Evolutionary conservation across 2,329 filamentous ascomycete species (phyloP).

Genomic region (Bipolaris sorokiniana): DNA sequence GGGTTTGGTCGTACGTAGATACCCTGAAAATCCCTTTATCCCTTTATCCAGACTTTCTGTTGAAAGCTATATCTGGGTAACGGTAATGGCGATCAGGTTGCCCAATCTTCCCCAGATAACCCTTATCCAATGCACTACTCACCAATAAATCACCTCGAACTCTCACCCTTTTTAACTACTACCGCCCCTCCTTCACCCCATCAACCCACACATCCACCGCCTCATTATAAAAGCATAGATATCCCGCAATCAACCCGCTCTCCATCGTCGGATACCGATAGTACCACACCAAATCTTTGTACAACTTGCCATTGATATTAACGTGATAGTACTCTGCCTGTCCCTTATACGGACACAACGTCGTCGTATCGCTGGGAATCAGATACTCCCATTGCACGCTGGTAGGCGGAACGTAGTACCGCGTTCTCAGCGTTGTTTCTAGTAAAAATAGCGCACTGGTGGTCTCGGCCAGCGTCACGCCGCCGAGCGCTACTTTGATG

Average conservation of each 20-base stretch:
- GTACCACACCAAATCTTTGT: slow-evolving; percentile 66
- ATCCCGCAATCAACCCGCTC: slow-evolving; percentile 61
- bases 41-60: no score
- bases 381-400: slow-evolving; percentile 57
- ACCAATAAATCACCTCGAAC: not conserved
- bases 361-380: slow-evolving; percentile 58
- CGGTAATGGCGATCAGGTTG: no score
- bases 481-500: slow-evolving; percentile 59
- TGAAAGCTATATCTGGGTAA: no score
- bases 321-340: slow-evolving; percentile 67
- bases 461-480: slow-evolving; percentile 55
- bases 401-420: slow-evolving; percentile 65
- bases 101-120: no score
- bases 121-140: no score
- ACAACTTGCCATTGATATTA: slow-evolving; percentile 53
- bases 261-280: slow-evolving; percentile 65
- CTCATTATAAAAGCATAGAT: slow-evolving; percentile 71
- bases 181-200: slow-evolving; percentile 51
- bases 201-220: slow-evolving; percentile 68
- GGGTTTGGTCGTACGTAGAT: no score
- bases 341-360: slow-evolving; percentile 71
- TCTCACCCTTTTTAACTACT: not conserved
- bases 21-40: no score
- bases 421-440: slow-evolving; percentile 65
- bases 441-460: slow-evolving; percentile 59